Evolutionary conservation across 345 rosid genomes (phyloP), one percentile per base, ranked within the genome.

Genomic region (Melaleuca quinquenervia): DNA sequence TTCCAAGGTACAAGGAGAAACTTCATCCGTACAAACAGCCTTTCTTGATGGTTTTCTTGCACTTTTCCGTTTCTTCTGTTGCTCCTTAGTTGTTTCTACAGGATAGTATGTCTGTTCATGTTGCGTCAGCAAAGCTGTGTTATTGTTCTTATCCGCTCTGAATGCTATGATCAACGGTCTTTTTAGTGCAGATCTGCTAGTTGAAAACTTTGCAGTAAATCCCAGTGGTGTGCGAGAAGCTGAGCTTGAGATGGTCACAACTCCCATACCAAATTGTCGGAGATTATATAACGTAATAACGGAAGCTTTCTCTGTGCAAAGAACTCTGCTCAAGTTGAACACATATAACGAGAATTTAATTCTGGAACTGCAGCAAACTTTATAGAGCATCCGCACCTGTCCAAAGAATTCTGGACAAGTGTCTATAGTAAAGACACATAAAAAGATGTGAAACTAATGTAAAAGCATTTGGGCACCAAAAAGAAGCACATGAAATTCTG

Each of bases 231-330:
- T 90, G 85, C 94, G 90, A 48, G 98, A 91, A 85, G 96, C 96
- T 84, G 99, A 92, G 90, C 96, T 97, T 87, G 98, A 95, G 83
- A 95, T 87, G 83, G 93, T 91, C 84, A 97, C 93, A 88, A 95
- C 96, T 94, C 96, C 99, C 99, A 97, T 97, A 64, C 90, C 95
- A 86, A 91, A 82, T 82, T 83, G 48, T 36, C 26, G 7, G 26
- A 18, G 80, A 36, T 26, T 36, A 9, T 32, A 64, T 22, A 82
- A 52, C 7, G 15, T 22, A 50, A 82, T 11, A 21, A 32, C n/a
- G 32, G 10, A 54, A 21, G 20, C 44, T 50, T 78, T 15, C 64
- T 75, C 88, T 27, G 5, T 32, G 22, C 55, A 49, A 44, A 86
- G 26, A 21, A 27, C 4, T 56, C 44, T 51, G 51, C 52, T 55